Evolutionary conservation across 129 eudicot species (phyloP).

Genomic region (Smallanthus sonchifolius): DNA sequence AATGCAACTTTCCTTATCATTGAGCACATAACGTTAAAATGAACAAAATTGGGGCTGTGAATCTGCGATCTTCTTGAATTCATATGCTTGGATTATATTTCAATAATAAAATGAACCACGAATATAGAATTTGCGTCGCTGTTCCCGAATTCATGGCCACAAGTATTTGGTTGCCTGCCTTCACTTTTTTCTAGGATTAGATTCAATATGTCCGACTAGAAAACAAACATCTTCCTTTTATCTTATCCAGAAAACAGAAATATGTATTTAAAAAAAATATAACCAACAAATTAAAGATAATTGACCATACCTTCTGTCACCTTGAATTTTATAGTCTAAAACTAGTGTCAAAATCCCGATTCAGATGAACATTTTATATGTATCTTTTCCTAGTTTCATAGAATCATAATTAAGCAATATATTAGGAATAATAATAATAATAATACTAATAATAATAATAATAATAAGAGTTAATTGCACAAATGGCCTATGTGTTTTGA

Average conservation of each 20-base stretch:
- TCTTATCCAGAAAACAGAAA: background rate
- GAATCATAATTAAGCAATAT: too few relatives aligned
- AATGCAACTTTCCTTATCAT: slow-evolving; percentile 2
- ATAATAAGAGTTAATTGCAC: too few relatives aligned
- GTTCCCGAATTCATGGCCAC: background rate
- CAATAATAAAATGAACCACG: background rate
- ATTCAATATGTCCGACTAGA: slow-evolving; percentile 7
- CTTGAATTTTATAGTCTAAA: too few relatives aligned
- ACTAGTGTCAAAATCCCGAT: too few relatives aligned
- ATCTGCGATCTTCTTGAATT: background rate
- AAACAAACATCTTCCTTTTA: background rate
- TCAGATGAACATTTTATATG: too few relatives aligned
- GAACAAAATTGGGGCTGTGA: background rate
- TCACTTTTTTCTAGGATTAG: background rate
- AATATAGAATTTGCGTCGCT: background rate
- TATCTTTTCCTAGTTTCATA: too few relatives aligned
- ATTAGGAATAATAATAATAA: too few relatives aligned
- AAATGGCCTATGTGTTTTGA: too few relatives aligned
- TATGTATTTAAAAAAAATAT: background rate
- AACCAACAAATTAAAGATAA: slow-evolving; percentile 6
- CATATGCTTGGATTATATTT: background rate
- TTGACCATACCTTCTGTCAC: background rate
- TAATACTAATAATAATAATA: too few relatives aligned
- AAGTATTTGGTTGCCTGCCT: slow-evolving; percentile 3
- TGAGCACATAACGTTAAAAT: slow-evolving; percentile 8